Evolutionary conservation across 2,329 filamentous ascomycete genomes (phyloP), one percentile per base, ranked within the genome.

Genomic region (Ophiostoma sp.): DNA sequence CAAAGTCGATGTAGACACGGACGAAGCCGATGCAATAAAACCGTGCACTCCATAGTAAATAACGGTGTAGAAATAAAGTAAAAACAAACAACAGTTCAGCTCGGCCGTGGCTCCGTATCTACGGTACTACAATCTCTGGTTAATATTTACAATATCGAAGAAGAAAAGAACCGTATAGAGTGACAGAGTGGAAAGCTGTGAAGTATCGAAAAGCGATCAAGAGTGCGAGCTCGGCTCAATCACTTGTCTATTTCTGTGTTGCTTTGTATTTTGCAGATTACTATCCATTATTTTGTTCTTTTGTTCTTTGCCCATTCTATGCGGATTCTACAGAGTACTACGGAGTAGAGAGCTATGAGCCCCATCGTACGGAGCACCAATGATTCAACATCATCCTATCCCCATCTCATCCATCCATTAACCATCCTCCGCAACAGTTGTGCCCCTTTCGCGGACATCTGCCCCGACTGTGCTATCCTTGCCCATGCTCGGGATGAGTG

Each of bases 241-340:
- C 8, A 57, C 23, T 57, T 57, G 23, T 57, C 52, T 27, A 27
- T 27, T 57, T 57, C 23, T 57, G 52, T 23, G 52, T 27, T 27
- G n/a, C 23, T 27, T 8, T n/a, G 2, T 27, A 23, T 27, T 27
- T 15, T 57, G 52, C 23, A 13, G 52, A 48, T 48, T 48, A 10
- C 44, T 57, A 57, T 57, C 52, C 52, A 57, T 57, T 27, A 31
- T 57, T 57, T 57, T 57, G 52, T 57, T 57, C 52, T 57, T 27
- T 57, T 54, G n/a, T 54, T 57, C 52, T 57, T 57, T 27, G 10
- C 6, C 8, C 44, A n/a, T 48, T 48, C 44, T n/a, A 48, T 20
- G 27, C 7, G 17, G 41, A 44, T 15, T 44, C 41, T 44, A 31
- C 27, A 31, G 27, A 31, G 27, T 31, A 11, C 10, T 39, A 39